These are phyloP conservation scores for Asterella californica DNA, from an alignment of 225 moss, liverwort and hornwort species.

Conservation along the genomic window DNA sequence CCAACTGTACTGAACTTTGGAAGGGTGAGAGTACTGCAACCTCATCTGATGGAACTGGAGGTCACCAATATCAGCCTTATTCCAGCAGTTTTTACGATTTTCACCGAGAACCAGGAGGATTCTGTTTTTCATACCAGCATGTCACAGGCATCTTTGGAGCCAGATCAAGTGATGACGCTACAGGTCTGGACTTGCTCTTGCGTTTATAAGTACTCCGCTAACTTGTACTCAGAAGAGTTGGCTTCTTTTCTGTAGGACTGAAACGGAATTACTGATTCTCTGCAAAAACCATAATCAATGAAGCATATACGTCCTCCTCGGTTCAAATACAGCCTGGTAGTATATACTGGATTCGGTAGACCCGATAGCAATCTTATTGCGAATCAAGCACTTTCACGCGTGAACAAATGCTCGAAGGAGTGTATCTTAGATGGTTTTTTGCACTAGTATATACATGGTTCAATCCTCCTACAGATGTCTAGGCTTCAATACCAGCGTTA, in stretches of 20 bases:
- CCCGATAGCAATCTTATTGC: too few relatives aligned
- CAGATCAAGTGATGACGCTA: conserved; percentile 38
- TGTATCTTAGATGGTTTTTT: too few relatives aligned
- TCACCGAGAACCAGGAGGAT: conserved; percentile 42
- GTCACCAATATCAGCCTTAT: conserved; percentile 80
- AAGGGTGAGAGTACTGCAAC: conserved; percentile 55
- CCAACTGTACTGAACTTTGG: conserved; percentile 55
- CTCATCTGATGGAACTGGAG: conserved; percentile 41
- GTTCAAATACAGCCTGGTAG: too few relatives aligned
- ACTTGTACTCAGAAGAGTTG: too few relatives aligned
- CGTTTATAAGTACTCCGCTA: too few relatives aligned
- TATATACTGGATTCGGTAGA: too few relatives aligned
- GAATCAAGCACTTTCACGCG: too few relatives aligned
- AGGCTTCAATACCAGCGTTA: too few relatives aligned
- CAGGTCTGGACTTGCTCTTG: conserved; percentile 11
- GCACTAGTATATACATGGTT: too few relatives aligned
- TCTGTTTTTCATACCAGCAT: conserved; percentile 44
- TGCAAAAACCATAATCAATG: neutral
- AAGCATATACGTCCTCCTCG: too few relatives aligned
- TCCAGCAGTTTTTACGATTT: conserved; percentile 43
- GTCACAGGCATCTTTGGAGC: conserved; percentile 47
- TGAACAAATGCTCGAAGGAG: too few relatives aligned
- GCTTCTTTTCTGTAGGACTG: neutral
- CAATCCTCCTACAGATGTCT: too few relatives aligned
- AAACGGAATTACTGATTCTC: neutral